Percentiles rank a stretch among this genome's conserved stretches.
These are phyloP conservation scores for Fusarium temperatum DNA, from an alignment of 2,329 filamentous ascomycete species.

Conservation along the genomic window DNA sequence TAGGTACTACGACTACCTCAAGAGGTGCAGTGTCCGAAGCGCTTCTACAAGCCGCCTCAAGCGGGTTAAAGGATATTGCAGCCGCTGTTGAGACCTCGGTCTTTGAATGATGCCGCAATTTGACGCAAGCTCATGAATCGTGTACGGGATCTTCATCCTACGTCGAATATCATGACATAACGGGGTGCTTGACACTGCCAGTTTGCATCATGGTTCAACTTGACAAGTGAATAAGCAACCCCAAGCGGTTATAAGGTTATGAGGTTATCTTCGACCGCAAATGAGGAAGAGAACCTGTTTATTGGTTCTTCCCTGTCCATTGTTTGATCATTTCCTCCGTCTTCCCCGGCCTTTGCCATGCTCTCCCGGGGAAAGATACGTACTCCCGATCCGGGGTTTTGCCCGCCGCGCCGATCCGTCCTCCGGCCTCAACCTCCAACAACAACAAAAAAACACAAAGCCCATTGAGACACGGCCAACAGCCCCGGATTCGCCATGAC, in stretches of 20 bases:
- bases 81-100: not conserved
- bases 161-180: not conserved
- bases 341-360: not conserved
- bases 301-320: not conserved
- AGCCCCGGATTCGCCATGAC: constrained; percentile 20
- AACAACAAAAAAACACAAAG: not conserved
- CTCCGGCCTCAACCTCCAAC: constrained; percentile 8
- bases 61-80: not conserved
- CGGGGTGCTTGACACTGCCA: not conserved
- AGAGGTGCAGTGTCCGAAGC: constrained; percentile 1
- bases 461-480: not conserved
- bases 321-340: not conserved
- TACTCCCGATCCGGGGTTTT: constrained; percentile 35
- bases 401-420: constrained; percentile 30
- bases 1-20: not conserved
- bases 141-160: not conserved
- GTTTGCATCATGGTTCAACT: not conserved
- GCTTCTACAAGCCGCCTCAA: not conserved
- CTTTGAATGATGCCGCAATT: not conserved
- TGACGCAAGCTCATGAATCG: constrained; percentile 4
- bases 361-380: constrained; percentile 9
- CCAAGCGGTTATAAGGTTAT: not conserved
- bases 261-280: not conserved
- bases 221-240: not conserved
- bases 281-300: not conserved